Percentiles rank a stretch among this genome's conserved stretches.
These are phyloP conservation scores for Oryza punctata DNA, from an alignment of 176 grass and related monocot species.

Conservation along the genomic window DNA sequence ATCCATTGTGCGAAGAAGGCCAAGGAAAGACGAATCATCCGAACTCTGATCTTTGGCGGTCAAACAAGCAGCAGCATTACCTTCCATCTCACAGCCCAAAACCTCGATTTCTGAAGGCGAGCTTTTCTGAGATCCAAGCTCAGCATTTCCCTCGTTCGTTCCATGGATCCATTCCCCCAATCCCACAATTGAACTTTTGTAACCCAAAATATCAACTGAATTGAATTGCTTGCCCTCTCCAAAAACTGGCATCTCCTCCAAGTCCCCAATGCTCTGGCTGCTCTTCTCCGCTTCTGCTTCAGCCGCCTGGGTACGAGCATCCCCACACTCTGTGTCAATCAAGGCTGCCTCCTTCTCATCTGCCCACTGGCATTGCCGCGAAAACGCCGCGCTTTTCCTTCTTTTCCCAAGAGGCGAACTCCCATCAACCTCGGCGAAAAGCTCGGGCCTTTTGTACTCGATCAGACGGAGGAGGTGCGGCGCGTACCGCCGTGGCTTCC, in stretches of 20 bases:
- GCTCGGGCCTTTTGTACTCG: slow-evolving; percentile 27
- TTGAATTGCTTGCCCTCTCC: neutral
- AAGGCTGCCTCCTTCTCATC: neutral
- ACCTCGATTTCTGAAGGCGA: neutral
- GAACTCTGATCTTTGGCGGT: neutral
- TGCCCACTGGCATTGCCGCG: neutral
- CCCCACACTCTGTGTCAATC: neutral
- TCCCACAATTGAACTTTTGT: neutral
- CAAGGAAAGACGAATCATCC: neutral
- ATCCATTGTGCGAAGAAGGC: neutral
- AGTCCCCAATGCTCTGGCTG: neutral
- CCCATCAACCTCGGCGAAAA: slow-evolving; percentile 11
- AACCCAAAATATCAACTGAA: neutral
- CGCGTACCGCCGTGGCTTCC: slow-evolving; percentile 1
- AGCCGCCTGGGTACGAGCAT: neutral
- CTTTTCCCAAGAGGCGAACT: neutral
- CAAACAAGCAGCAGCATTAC: neutral
- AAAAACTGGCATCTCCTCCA: slow-evolving; percentile 30
- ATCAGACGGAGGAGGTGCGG: slow-evolving; percentile 30
- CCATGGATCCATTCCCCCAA: neutral
- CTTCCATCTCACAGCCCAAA: neutral
- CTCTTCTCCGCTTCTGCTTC: neutral
- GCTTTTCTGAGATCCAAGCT: too few relatives aligned
- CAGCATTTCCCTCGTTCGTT: neutral
- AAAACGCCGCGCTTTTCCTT: neutral